phyloP scores from a whole-genome alignment of 2,329 filamentous ascomycete species.

The Alternaria novae-zelandiae region DNA sequence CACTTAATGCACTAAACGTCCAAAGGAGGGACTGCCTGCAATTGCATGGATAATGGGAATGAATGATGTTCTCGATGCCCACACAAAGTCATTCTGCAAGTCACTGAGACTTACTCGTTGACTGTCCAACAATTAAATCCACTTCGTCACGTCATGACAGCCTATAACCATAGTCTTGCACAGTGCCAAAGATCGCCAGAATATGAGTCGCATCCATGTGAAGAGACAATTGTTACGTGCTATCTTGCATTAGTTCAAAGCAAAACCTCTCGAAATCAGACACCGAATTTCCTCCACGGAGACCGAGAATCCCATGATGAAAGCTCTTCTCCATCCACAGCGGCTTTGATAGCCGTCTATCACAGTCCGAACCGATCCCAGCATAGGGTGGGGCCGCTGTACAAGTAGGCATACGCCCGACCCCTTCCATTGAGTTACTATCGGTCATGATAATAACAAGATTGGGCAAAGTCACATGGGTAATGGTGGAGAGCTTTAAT shows the following conservation, averaged over 20 bases:
- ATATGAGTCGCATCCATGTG: neutral
- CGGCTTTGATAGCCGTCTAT: neutral
- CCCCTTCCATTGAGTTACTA: neutral
- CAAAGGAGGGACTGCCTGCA: neutral
- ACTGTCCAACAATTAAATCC: neutral
- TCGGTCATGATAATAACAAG: neutral
- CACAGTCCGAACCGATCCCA: neutral
- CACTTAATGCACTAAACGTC: neutral
- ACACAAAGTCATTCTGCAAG: neutral
- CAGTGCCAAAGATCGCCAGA: neutral
- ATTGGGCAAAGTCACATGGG: neutral
- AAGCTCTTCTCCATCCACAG: neutral
- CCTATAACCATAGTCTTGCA: neutral
- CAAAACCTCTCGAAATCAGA: neutral
- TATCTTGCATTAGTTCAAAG: neutral
- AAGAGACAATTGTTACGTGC: neutral
- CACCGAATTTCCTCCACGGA: neutral
- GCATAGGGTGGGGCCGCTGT: neutral
- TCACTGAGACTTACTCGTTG: neutral
- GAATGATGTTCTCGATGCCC: neutral
- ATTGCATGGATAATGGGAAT: neutral
- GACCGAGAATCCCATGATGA: neutral
- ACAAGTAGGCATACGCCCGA: neutral
- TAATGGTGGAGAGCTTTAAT: neutral
- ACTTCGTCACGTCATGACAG: neutral